Conservation (phyloP, 345 rosid species). For the Streptanthus diversifolius region DNA sequence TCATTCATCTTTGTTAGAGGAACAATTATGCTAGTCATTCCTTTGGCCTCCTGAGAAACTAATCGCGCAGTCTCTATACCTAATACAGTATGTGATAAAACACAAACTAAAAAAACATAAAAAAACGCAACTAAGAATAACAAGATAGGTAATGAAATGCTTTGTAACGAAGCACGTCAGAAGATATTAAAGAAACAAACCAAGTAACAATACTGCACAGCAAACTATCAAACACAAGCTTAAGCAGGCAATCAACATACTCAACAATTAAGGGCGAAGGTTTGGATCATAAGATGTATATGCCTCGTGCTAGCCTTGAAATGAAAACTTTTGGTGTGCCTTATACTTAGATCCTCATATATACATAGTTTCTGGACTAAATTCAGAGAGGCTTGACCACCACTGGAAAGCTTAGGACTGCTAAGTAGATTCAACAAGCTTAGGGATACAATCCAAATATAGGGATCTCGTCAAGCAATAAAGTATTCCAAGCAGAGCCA, state of each 20-base stretch:
- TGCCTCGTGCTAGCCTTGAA: no score
- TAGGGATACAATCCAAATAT: no score
- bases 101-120: neutral
- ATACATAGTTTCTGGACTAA: no score
- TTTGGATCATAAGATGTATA: no score
- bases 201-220: neutral
- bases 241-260: neutral
- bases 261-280: neutral
- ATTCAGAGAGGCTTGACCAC: no score
- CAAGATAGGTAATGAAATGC: neutral
- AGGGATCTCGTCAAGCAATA: no score
- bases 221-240: neutral
- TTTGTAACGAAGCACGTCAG: neutral
- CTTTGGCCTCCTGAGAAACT: constrained; percentile 84
- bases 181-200: neutral
- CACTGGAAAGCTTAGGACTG: no score
- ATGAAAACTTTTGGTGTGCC: no score
- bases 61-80: constrained; percentile 53
- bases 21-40: constrained; percentile 74
- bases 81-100: constrained; percentile 23
- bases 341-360: no score
- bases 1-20: constrained; percentile 51
- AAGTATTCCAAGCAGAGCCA: no score
- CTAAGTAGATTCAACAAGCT: no score
- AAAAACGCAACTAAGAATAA: neutral